These are phyloP conservation scores for Coffea eugenioides DNA, from an alignment of 257 asterid species.

Conservation along the genomic window DNA sequence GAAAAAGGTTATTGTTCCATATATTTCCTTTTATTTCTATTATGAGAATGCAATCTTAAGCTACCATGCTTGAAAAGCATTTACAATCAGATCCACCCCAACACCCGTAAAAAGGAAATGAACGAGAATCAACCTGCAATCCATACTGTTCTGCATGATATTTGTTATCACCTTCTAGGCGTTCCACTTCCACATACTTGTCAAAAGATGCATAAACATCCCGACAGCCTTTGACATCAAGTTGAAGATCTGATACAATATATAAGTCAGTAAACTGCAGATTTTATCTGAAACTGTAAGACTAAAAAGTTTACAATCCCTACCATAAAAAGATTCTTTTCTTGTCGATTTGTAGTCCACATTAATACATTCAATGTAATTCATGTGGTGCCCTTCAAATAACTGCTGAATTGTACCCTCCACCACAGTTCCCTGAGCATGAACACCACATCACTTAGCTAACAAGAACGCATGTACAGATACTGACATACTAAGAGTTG, in stretches of 20 bases:
- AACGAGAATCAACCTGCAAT: constrained; percentile 51
- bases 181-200: constrained; percentile 82
- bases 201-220: constrained; percentile 84
- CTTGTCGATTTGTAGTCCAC: constrained; percentile 84
- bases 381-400: constrained; percentile 91
- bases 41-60: too few relatives aligned
- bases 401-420: constrained; percentile 85
- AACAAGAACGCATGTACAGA: background rate
- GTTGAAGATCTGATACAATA: constrained; percentile 63
- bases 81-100: background rate
- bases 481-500: background rate
- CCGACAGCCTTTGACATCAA: constrained; percentile 77
- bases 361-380: constrained; percentile 75
- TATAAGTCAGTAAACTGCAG: constrained; percentile 3
- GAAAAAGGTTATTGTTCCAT: background rate
- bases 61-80: background rate
- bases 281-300: background rate
- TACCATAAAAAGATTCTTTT: constrained; percentile 88
- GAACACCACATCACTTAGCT: background rate
- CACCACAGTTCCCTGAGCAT: constrained; percentile 71
- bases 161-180: constrained; percentile 77
- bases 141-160: constrained; percentile 75
- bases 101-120: background rate
- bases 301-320: constrained; percentile 15
- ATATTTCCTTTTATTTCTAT: background rate